Conservation (phyloP, 169 alveolate genomes). For the Plasmodium malariae region DNA sequence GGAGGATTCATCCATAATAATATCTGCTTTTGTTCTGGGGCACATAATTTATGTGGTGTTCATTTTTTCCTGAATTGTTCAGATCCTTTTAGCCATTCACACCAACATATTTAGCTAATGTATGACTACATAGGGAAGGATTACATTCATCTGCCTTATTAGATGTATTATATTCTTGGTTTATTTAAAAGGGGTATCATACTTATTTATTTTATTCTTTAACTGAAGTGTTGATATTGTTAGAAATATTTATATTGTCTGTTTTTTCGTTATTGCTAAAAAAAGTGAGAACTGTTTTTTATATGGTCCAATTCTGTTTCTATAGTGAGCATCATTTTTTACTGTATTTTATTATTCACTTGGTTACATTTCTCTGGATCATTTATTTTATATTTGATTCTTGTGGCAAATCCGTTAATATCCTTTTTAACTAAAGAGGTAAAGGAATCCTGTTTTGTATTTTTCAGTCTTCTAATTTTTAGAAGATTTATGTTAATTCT, state of each 20-base stretch:
- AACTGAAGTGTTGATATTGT: not conserved
- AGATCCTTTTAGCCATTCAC: not conserved
- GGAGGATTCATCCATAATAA: not conserved
- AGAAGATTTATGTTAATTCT: constrained; percentile 52
- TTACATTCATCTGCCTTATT: not conserved
- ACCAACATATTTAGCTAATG: not conserved
- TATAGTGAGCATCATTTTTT: not conserved
- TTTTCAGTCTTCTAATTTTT: constrained; percentile 44
- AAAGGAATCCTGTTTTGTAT: constrained; percentile 10
- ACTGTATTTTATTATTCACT: not conserved
- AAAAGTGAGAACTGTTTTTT: not conserved
- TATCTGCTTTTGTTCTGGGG: not conserved
- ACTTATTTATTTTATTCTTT: not conserved
- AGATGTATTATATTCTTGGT: not conserved
- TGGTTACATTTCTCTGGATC: not conserved
- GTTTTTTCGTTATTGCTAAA: not conserved
- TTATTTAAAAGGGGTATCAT: not conserved
- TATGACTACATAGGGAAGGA: not conserved
- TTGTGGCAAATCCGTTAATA: constrained; percentile 9
- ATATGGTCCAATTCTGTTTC: not conserved
- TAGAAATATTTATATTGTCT: not conserved
- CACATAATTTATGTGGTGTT: constrained; percentile 3
- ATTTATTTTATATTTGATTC: constrained; percentile 46
- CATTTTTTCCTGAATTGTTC: constrained; percentile 16
- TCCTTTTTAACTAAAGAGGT: constrained; percentile 22